A percentile compares a stretch with the other conserved stretches of the same genome.
phyloP scores from a whole-genome alignment of 208 protist genomes.

The Acanthamoeba lenticulata region DNA sequence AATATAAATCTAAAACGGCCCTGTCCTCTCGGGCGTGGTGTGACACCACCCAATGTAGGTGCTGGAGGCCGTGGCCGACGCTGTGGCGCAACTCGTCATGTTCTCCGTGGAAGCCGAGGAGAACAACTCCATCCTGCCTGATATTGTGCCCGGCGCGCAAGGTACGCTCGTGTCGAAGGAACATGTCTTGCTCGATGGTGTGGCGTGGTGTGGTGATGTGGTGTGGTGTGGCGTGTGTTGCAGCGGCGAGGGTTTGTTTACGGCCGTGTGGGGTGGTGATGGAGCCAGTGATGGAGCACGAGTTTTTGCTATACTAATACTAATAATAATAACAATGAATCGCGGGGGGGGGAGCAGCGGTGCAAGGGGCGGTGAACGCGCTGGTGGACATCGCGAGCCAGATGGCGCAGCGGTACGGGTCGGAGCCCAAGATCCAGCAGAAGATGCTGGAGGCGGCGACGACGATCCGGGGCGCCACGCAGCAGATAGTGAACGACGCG shows the following conservation, averaged over 20 bases:
- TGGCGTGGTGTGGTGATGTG: no score
- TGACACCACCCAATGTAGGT: background rate
- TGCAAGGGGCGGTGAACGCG: conserved; percentile 40
- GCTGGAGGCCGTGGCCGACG: conserved; percentile 61
- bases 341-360: background rate
- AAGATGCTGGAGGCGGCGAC: conserved; percentile 61
- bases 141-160: conserved; percentile 51
- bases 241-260: no score
- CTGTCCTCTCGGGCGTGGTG: no score
- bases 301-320: no score
- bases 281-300: no score
- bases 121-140: conserved; percentile 55
- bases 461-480: conserved; percentile 1
- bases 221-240: no score
- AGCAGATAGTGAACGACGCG: conserved; percentile 56
- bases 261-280: no score
- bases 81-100: conserved; percentile 51
- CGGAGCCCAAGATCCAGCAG: conserved; percentile 57
- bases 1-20: no score
- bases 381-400: conserved; percentile 60
- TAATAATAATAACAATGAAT: background rate
- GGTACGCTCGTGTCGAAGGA: background rate
- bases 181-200: no score
- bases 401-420: conserved; percentile 41
- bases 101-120: conserved; percentile 65